Evolutionary conservation across 495 filamentous ascomycete species (phyloP).

Genomic region (Paragyromitra xinjiangensis): DNA sequence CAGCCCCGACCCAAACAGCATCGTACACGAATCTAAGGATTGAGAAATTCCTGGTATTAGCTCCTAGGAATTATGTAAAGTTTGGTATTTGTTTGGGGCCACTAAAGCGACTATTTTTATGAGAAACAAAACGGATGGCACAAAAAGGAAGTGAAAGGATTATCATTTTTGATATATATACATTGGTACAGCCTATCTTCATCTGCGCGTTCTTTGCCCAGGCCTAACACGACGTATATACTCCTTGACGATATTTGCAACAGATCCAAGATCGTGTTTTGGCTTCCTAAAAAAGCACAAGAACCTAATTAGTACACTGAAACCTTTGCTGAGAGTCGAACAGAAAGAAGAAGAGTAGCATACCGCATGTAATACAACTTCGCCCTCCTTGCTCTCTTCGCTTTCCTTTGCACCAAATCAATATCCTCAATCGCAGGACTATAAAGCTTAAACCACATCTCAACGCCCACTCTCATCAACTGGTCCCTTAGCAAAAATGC

Average conservation of each 20-base stretch:
- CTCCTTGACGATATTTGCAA: conserved; percentile 74
- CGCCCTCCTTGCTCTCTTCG: conserved; percentile 86
- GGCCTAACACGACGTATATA: conserved; percentile 65
- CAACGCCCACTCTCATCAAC: conserved; percentile 83
- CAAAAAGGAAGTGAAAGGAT: not conserved
- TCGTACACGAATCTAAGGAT: no score
- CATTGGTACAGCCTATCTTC: conserved; percentile 3
- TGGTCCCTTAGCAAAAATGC: conserved; percentile 84
- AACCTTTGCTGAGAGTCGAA: not conserved
- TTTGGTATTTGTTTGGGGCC: no score
- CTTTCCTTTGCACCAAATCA: conserved; percentile 87
- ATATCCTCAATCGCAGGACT: conserved; percentile 86
- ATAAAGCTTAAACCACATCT: conserved; percentile 98
- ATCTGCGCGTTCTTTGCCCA: conserved; percentile 60
- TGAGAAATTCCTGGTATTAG: no score
- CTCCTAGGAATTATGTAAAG: no score
- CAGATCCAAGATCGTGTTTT: conserved; percentile 73
- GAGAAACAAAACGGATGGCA: no score
- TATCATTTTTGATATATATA: conserved; percentile 21
- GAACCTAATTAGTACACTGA: conserved; percentile 54
- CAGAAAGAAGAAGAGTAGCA: conserved; percentile 60
- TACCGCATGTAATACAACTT: conserved; percentile 90
- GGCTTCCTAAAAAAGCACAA: conserved; percentile 62
- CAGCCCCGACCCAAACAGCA: no score
- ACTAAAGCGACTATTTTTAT: no score